A percentile compares a stretch with the other conserved stretches of the same genome.
These are phyloP conservation scores for Apiotrichum siamense DNA, from an alignment of 1,284 basidiomycete genomes.

Conservation along the genomic window DNA sequence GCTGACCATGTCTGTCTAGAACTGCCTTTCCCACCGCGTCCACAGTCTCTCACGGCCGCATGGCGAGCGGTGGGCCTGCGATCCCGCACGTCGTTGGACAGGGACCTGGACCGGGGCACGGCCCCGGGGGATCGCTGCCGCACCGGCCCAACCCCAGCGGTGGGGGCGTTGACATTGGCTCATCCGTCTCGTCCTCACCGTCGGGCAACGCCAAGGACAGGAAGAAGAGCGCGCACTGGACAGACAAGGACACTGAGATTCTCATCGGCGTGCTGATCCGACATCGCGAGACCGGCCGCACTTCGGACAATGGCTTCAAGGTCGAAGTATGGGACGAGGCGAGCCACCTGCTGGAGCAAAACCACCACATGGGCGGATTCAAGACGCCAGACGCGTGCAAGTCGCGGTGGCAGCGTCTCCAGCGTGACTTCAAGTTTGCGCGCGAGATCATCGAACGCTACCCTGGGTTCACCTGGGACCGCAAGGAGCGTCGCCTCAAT, in stretches of 20 bases:
- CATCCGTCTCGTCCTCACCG: slow-evolving; percentile 17
- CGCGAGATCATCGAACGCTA: slow-evolving; percentile 27
- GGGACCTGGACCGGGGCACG: not conserved
- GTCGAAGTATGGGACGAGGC: slow-evolving; percentile 41
- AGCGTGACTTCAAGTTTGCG: slow-evolving; percentile 38
- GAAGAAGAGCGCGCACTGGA: slow-evolving; percentile 41
- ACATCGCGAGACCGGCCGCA: slow-evolving; percentile 32
- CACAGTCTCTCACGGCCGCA: slow-evolving; percentile 1
- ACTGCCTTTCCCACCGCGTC: not conserved
- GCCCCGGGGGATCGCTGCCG: too few species aligned
- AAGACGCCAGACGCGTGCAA: slow-evolving; percentile 44
- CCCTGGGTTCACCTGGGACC: slow-evolving; percentile 32
- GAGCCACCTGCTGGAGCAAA: slow-evolving; percentile 19
- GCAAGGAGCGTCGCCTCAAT: slow-evolving; percentile 19
- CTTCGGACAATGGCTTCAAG: slow-evolving; percentile 41
- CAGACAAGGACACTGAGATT: slow-evolving; percentile 32
- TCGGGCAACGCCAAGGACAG: slow-evolving; percentile 28
- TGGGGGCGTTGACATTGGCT: not conserved
- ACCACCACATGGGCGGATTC: slow-evolving; percentile 32
- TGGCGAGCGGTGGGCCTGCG: slow-evolving; percentile 1
- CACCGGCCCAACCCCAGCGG: not conserved
- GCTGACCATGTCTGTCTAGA: slow-evolving; percentile 1
- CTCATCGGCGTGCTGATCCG: slow-evolving; percentile 29
- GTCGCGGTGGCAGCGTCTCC: slow-evolving; percentile 40
- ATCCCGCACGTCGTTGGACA: not conserved